Conservation (phyloP, 805 yeast genomes). For the Monosporozyma aquatica region DNA sequence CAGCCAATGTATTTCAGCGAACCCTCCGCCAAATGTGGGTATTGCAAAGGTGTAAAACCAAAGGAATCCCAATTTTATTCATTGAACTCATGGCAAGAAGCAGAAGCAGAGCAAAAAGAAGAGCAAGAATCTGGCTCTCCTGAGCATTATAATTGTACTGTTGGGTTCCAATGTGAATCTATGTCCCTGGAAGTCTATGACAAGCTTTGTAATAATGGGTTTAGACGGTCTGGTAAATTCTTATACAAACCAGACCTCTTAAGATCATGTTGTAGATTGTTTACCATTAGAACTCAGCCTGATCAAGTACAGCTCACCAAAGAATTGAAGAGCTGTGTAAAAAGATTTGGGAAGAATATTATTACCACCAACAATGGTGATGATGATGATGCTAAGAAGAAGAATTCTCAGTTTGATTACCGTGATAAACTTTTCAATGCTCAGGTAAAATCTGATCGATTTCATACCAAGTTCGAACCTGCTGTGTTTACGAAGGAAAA, state of each 20-base stretch:
- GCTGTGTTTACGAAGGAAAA: slow-evolving; percentile 49
- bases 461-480: slow-evolving; percentile 43
- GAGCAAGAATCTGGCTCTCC: background rate
- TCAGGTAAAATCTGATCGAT: slow-evolving; percentile 28
- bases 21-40: slow-evolving; percentile 49
- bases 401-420: slow-evolving; percentile 20
- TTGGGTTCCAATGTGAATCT: slow-evolving; percentile 36
- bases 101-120: slow-evolving; percentile 4
- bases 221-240: slow-evolving; percentile 67
- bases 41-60: slow-evolving; percentile 49
- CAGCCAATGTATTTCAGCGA: slow-evolving; percentile 38
- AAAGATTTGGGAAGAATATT: slow-evolving; percentile 39
- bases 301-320: slow-evolving; percentile 42
- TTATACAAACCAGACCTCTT: slow-evolving; percentile 58
- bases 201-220: slow-evolving; percentile 59
- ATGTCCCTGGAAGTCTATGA: slow-evolving; percentile 52
- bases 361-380: too few relatives aligned
- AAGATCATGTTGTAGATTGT: slow-evolving; percentile 69
- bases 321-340: slow-evolving; percentile 58
- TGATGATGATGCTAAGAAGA: background rate
- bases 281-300: slow-evolving; percentile 60
- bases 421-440: slow-evolving; percentile 30
- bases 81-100: slow-evolving; percentile 30
- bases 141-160: slow-evolving; percentile 19
- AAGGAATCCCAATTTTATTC: slow-evolving; percentile 33